phyloP scores from a whole-genome alignment of 495 filamentous ascomycete species.

The Platismatia glauca region DNA sequence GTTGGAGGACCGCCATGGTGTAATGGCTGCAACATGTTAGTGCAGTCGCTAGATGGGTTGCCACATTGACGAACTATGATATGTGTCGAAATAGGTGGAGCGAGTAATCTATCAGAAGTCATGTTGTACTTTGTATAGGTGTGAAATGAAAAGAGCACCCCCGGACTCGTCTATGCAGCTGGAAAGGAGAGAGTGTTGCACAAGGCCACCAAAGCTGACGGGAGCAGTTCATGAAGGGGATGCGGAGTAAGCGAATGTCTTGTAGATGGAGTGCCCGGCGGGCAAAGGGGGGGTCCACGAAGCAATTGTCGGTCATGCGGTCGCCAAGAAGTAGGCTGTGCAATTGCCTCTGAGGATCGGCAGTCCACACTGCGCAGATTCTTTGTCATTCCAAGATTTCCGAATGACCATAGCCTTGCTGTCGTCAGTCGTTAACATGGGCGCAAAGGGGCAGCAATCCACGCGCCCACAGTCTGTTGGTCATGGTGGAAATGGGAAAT shows the following conservation, averaged over 20 bases:
- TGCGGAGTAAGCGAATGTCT: background rate
- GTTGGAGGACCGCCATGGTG: conserved; percentile 8
- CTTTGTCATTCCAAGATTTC: background rate
- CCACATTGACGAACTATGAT: conserved; percentile 17
- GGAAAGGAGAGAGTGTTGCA: background rate
- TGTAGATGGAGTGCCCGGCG: background rate
- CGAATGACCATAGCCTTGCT: background rate
- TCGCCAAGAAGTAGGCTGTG: conserved; percentile 3
- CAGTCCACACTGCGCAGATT: background rate
- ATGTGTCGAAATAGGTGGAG: conserved; percentile 20
- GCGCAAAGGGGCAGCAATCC: background rate
- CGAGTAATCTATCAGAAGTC: conserved; percentile 23
- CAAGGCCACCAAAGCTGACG: background rate
- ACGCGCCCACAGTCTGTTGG: background rate
- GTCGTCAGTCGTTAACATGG: background rate
- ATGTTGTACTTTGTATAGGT: conserved; percentile 11
- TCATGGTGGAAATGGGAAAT: background rate
- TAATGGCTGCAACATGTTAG: conserved; percentile 19
- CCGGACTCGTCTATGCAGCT: background rate
- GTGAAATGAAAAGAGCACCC: background rate
- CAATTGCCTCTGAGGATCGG: background rate
- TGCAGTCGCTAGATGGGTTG: background rate
- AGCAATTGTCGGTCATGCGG: background rate
- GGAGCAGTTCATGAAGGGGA: background rate
- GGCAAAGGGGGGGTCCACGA: background rate